Base-by-base conservation (phyloP, 768 basidiomycete species). In the Amanita pseudoporphyria region DNA sequence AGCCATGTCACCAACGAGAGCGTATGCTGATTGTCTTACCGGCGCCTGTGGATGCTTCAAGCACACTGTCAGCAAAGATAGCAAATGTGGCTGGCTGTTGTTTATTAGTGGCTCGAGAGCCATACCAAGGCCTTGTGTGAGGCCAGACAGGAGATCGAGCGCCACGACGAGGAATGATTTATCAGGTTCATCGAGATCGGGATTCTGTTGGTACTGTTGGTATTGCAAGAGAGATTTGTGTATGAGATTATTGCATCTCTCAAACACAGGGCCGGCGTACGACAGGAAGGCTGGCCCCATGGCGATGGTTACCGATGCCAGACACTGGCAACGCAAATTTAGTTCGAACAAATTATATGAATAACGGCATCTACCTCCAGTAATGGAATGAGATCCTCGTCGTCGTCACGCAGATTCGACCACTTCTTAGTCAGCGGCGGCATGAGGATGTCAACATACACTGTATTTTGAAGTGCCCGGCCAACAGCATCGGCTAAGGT, bases 401-500 rank as follows among this genome's bases (percentile, higher is more conserved):
- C 94, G 47, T 91, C 82, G 61, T 97, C 92, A 62, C 82, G 80
- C 49, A 98, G 68, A 61, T 84, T 85, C n/a, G 81, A 67, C 96
- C 96, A 99, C 57, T 87, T 81, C 51, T 76, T 77, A 45, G 89
- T 87, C 51, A 99, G 69, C 32, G 95, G 91, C 2, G 95, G 95
- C 93, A 99, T 95, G 56, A 99, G 69, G 54, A 97, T 93, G 36
- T 96, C 91, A 46, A 98, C 87, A 62, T 87, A 93, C 7, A 78
- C 69, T 6, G 89, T 77, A 62, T 93, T 89, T 60, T 87, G 82
- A 54, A 99, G 68, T 5, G 91, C 87, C 33, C 82, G 63, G 3
- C 94, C 94, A 38, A 99, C 96, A 3, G 94, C 92, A 61, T 99
- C 96, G 6, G 96, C 96, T 32, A 99, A 73, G 1, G 96, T 99